Evolutionary conservation across 352 stramenopile species (phyloP).

Genomic region (Globisporangium lucens): DNA sequence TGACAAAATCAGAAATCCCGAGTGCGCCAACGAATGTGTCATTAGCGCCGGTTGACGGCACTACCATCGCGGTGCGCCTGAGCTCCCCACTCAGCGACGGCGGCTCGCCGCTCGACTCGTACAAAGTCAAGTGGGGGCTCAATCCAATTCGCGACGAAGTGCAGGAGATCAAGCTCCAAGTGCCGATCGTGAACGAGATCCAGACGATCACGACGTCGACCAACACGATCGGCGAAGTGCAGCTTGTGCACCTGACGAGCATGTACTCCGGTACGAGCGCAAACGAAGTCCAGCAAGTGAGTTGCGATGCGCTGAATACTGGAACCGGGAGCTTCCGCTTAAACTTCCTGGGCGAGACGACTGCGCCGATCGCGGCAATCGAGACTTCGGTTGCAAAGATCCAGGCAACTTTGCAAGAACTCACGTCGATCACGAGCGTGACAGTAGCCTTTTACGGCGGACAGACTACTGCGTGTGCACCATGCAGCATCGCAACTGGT

Average conservation of each 20-base stretch:
- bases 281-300: slow-evolving; percentile 88
- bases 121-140: slow-evolving; percentile 89
- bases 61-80: slow-evolving; percentile 81
- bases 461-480: slow-evolving; percentile 64
- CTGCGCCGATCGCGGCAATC: slow-evolving; percentile 77
- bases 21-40: slow-evolving; percentile 62
- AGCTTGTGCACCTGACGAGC: slow-evolving; percentile 86
- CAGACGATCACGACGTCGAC: slow-evolving; percentile 76
- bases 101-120: slow-evolving; percentile 83
- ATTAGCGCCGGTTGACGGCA: slow-evolving; percentile 84
- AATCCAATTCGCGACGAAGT: slow-evolving; percentile 82
- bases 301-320: slow-evolving; percentile 85
- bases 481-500: slow-evolving; percentile 45
- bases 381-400: slow-evolving; percentile 75
- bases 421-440: slow-evolving; percentile 86
- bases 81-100: slow-evolving; percentile 80
- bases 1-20: slow-evolving; percentile 46
- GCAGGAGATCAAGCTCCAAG: slow-evolving; percentile 55
- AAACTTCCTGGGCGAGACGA: slow-evolving; percentile 85
- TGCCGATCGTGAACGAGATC: slow-evolving; percentile 70
- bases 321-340: slow-evolving; percentile 82
- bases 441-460: slow-evolving; percentile 63
- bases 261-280: slow-evolving; percentile 50
- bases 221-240: slow-evolving; percentile 73
- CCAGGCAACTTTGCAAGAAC: slow-evolving; percentile 85